A percentile compares a stretch with the other conserved stretches of the same genome.
Conservation (phyloP, 306 rosid genomes). For the Sophora flavescens region DNA sequence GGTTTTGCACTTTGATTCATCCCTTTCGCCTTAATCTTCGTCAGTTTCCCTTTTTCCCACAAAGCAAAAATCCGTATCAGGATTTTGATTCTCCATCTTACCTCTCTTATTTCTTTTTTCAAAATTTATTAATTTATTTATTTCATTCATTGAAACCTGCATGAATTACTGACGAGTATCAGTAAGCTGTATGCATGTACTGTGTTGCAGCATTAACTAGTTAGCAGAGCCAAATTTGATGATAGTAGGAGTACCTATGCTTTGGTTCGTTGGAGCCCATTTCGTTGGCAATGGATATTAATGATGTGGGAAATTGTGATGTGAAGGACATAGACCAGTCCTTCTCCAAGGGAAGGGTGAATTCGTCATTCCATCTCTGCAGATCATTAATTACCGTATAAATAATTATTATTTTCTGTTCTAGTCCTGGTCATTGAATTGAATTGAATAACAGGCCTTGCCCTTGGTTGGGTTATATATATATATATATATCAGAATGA, state of each 20-base stretch:
- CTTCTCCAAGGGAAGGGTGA: constrained; percentile 41
- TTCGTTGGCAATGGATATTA: constrained; percentile 46
- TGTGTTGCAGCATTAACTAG: constrained; percentile 45
- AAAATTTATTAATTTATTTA: constrained; percentile 9
- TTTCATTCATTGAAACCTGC: constrained; percentile 30
- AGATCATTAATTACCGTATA: constrained; percentile 40
- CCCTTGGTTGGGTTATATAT: constrained; percentile 33
- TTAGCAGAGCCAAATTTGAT: constrained; percentile 50
- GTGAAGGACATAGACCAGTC: constrained; percentile 50
- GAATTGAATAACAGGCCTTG: constrained; percentile 46
- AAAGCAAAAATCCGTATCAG: constrained; percentile 21
- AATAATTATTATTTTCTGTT: constrained; percentile 29
- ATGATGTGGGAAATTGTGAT: constrained; percentile 58
- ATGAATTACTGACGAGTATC: constrained; percentile 43
- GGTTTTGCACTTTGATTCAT: constrained; percentile 44
- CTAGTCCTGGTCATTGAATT: not conserved
- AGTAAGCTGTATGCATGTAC: constrained; percentile 46
- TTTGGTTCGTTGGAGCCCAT: constrained; percentile 64
- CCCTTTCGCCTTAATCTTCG: constrained; percentile 68
- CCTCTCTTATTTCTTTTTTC: not conserved
- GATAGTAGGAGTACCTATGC: not conserved
- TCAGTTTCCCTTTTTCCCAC: constrained; percentile 49
- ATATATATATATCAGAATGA: no score
- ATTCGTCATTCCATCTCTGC: constrained; percentile 36
- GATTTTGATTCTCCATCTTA: not conserved